Evolutionary conservation across 345 rosid genomes (phyloP), one percentile per base, ranked within the genome.

Genomic region (Pistacia atlantica): DNA sequence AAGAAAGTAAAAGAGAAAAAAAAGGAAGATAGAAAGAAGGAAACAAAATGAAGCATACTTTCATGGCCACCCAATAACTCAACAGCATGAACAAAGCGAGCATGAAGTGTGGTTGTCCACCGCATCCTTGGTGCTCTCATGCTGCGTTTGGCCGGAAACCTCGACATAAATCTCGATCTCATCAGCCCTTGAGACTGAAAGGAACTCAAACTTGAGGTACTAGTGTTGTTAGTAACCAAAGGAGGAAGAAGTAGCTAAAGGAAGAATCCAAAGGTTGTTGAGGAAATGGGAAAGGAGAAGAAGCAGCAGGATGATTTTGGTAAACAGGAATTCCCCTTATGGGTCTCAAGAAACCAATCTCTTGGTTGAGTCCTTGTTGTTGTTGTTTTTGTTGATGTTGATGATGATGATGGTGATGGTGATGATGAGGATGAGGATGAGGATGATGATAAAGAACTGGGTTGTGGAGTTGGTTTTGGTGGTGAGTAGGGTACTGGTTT

Each of bases 11-110:
- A 55, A 14, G 42, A 49, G 70, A 52, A 49, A 33, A 46, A 12
- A 20, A 79, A 56, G 25, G 66, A 69, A 69, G 48, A 51, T 42
- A 17, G 61, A 66, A 68, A 54, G 46, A 31, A 52, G 45, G 28
- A 37, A 55, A 62, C 70, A 74, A 56, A 67, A 38, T 65, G 59
- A 28, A 71, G 77, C 86, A 67, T 90, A 97, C 99, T 97, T 86
- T 94, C 98, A 84, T 97, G 99, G 84, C 98, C 99, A 77, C 99
- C 99, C 83, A 97, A 83, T 72, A 97, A 87, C 90, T 97, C 98
- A 77, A 97, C 98, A 45, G 98, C 99, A 73, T 94, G 99, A 82
- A 97, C 98, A 84, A 97, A 97, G 83, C 93, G 98, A 79, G 92
- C 89, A 80, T 97, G 99, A 48, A 97, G 98, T 56, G 98, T 94